phyloP scores from a whole-genome alignment of 441 rosid species.

The Macaranga tanarius region DNA sequence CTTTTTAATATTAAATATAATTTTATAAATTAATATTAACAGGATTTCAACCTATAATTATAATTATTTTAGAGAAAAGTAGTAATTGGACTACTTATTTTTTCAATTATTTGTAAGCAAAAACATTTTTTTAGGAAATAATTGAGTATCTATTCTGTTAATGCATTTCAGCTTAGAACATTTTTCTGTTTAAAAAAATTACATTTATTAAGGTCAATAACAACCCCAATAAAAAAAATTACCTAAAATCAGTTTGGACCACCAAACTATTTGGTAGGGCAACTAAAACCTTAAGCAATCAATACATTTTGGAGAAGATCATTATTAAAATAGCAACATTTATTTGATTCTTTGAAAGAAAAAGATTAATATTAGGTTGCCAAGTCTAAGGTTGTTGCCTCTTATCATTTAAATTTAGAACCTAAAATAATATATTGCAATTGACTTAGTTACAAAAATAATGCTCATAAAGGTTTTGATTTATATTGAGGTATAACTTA shows the following conservation, averaged over 20 bases:
- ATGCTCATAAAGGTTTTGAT: too few species aligned
- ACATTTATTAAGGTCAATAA: not conserved
- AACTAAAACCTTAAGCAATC: not conserved
- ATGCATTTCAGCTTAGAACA: not conserved
- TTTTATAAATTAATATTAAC: too few species aligned
- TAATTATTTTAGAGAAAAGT: too few species aligned
- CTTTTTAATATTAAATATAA: too few species aligned
- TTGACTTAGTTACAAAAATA: too few species aligned
- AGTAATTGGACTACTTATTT: too few species aligned
- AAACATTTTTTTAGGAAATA: too few species aligned
- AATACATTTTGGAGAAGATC: constrained; percentile 1
- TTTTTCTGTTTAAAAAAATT: not conserved
- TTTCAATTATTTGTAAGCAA: too few species aligned
- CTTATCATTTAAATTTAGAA: not conserved
- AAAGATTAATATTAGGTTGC: not conserved
- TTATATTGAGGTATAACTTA: too few species aligned
- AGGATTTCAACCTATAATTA: too few species aligned
- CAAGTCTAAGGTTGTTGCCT: not conserved
- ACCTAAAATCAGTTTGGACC: not conserved
- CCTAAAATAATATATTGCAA: too few species aligned
- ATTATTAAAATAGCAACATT: not conserved
- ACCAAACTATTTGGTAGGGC: constrained; percentile 15
- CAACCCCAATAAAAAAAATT: not conserved
- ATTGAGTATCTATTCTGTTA: not conserved
- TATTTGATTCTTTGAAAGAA: not conserved